Evolutionary conservation across 306 rosid genomes (phyloP), one percentile per base, ranked within the genome.

Genomic region (Corylus heterophylla): DNA sequence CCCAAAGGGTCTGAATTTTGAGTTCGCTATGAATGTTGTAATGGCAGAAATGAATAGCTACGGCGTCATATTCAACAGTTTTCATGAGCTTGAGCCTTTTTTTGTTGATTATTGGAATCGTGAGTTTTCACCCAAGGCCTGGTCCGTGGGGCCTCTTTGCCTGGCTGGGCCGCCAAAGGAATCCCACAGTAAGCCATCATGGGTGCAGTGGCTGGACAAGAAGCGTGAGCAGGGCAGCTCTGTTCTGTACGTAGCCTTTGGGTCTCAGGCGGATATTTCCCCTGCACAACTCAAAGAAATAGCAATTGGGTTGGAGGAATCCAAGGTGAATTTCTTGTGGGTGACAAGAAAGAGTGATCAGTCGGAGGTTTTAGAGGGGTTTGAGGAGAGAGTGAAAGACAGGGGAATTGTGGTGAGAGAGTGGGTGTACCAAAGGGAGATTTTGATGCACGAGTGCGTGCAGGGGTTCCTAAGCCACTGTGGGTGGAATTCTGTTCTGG

Each of bases 401-500:
- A 78, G 93, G 5, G 45, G 91, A 8, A 82, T 86, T 0, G 73
- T 88, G 25, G 90, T 82, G 20, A 88, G 84, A 50, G 85, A 86
- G 22, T 87, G 93, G 91, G 88, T 86, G 17, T 82, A 86, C 3
- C 91, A 89, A 51, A 75, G 69, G 51, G 83, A 71, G 61, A 83
- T 89, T n/a, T 54, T 89, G 20, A 78, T 10, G 51, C 91, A 88
- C 10, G 76, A 76, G n/a, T 76, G 85, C 1, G 90, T 87, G 17
- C 42, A 82, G 18, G 87, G 93, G 13, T 89, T 89, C 71, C 8
- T 89, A 18, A 87, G 93, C 5, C 90, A 87, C n/a, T 89, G 90
- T 22, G 91, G 91, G 37, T 89, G 91, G 91, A 89, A 89, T 71
- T 84, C 91, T 7, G 88, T 74, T 54, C 2, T 82, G 56, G 89